Conservation (phyloP, 2,329 filamentous ascomycete species). For the Microthyrium microscopicum region DNA sequence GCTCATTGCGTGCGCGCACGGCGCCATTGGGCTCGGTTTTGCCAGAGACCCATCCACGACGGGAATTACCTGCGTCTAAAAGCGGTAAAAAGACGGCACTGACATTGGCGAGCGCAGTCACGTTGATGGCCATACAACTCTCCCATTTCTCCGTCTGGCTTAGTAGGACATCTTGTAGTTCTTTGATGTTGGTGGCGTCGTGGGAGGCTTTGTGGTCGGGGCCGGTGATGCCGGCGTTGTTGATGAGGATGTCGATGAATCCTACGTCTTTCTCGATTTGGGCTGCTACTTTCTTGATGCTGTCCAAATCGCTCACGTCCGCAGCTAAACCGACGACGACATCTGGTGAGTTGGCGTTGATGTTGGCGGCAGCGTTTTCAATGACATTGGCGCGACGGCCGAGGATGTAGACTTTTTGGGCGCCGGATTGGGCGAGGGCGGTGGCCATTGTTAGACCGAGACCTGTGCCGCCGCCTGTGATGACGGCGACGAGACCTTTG, state of each 20-base stretch:
- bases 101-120: slow-evolving; percentile 22
- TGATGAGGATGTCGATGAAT: slow-evolving; percentile 35
- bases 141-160: slow-evolving; percentile 19
- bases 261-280: slow-evolving; percentile 25
- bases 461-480: slow-evolving; percentile 35
- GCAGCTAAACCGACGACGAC: slow-evolving; percentile 25
- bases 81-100: slow-evolving; percentile 24
- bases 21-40: slow-evolving; percentile 15
- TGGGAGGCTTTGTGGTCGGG: slow-evolving; percentile 26
- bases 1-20: slow-evolving; percentile 11
- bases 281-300: slow-evolving; percentile 24
- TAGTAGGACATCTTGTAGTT: slow-evolving; percentile 26
- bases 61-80: slow-evolving; percentile 25
- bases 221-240: slow-evolving; percentile 33
- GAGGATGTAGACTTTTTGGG: slow-evolving; percentile 28
- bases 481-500: slow-evolving; percentile 33
- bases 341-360: slow-evolving; percentile 18
- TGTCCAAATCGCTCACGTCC: slow-evolving; percentile 26
- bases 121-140: slow-evolving; percentile 15
- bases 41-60: slow-evolving; percentile 21
- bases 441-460: slow-evolving; percentile 24
- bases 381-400: slow-evolving; percentile 26
- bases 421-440: slow-evolving; percentile 24
- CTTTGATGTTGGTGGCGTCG: slow-evolving; percentile 25
- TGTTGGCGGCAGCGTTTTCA: slow-evolving; percentile 20